Evolutionary conservation across 495 filamentous ascomycete species (phyloP).

Genomic region (Penicillium antarcticum): DNA sequence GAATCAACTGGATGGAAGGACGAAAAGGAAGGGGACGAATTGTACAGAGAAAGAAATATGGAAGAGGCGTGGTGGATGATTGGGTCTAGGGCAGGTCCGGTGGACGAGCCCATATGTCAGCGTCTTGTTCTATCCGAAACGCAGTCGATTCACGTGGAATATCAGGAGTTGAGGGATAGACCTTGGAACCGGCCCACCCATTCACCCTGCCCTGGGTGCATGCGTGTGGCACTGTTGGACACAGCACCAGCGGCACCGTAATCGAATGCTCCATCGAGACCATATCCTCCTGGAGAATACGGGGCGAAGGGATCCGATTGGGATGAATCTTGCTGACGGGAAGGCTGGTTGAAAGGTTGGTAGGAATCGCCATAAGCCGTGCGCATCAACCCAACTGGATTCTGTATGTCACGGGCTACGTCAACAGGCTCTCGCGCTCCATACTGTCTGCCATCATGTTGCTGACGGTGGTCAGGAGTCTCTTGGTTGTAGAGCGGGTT

Average conservation of each 20-base stretch:
- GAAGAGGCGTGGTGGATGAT: background rate
- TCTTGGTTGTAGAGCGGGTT: constrained; percentile 38
- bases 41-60: constrained; percentile 12
- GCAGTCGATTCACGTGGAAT: too few relatives aligned
- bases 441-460: constrained; percentile 32
- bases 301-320: constrained; percentile 36
- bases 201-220: constrained; percentile 38
- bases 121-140: too few relatives aligned
- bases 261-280: constrained; percentile 34
- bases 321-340: constrained; percentile 26
- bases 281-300: constrained; percentile 30
- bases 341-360: constrained; percentile 30
- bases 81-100: too few relatives aligned
- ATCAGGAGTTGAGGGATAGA: constrained; percentile 48
- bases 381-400: constrained; percentile 33
- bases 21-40: background rate
- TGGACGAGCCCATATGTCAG: too few relatives aligned
- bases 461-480: constrained; percentile 30
- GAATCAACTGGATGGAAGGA: background rate
- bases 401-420: constrained; percentile 28
- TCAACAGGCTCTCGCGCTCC: constrained; percentile 30
- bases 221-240: constrained; percentile 27
- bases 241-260: constrained; percentile 22
- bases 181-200: constrained; percentile 49
- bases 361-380: constrained; percentile 37